Conservation (phyloP, 192 early-diverging fungal genomes). For the Podila epigama region DNA sequence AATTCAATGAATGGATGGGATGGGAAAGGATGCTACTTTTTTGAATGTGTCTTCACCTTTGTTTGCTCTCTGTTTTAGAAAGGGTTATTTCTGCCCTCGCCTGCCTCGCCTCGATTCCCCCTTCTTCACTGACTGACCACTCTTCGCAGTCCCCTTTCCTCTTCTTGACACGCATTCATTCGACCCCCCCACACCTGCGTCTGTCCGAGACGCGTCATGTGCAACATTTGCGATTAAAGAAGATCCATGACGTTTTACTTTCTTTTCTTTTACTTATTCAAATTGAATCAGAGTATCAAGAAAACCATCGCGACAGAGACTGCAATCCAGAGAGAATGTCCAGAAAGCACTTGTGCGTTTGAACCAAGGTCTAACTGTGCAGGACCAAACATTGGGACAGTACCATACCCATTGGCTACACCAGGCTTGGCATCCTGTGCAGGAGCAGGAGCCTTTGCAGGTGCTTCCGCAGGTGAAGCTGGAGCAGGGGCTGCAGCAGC, state of each 20-base stretch:
- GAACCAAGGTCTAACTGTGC: conserved; percentile 37
- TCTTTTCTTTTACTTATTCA: not conserved
- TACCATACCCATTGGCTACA: conserved; percentile 6
- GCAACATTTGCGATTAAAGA: not conserved
- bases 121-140: not conserved
- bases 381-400: conserved; percentile 42
- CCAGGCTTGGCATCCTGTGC: not conserved
- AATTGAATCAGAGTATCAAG: not conserved
- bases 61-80: not conserved
- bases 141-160: not conserved
- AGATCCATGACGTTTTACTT: not conserved
- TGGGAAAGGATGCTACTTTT: not conserved
- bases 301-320: not conserved
- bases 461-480: not conserved
- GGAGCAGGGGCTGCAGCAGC: not conserved
- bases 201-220: conserved; percentile 12
- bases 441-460: not conserved
- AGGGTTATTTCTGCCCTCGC: not conserved
- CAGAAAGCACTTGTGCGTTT: not conserved
- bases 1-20: not conserved
- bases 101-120: not conserved
- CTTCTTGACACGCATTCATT: not conserved
- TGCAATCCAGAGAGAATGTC: not conserved
- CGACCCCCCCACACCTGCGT: not conserved
- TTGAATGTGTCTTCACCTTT: too few relatives aligned